These are phyloP conservation scores for Acarospora socialis DNA, from an alignment of 2,329 filamentous ascomycete genomes.

Conservation along the genomic window DNA sequence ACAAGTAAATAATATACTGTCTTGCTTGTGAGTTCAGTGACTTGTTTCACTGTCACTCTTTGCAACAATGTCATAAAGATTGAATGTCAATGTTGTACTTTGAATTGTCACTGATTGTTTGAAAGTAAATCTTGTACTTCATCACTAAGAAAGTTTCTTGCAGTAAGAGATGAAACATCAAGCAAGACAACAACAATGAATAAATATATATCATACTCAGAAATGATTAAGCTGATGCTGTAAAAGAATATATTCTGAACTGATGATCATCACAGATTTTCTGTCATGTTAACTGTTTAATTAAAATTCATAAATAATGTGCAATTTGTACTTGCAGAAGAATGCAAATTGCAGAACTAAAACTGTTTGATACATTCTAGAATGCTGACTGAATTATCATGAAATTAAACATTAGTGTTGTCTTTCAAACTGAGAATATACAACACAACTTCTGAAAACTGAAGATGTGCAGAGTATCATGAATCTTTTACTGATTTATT, in stretches of 20 bases:
- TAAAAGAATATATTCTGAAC: not conserved
- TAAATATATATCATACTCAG: too few relatives aligned
- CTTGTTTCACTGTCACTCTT: conserved; percentile 14
- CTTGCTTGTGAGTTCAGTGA: conserved; percentile 13
- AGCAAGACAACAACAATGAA: too few relatives aligned
- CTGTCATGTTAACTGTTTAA: conserved; percentile 1
- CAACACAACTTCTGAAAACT: too few relatives aligned
- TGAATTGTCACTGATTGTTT: conserved; percentile 23
- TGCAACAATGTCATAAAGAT: conserved; percentile 20
- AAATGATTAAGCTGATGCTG: too few relatives aligned
- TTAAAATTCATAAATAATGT: conserved; percentile 14
- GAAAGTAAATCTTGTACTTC: conserved; percentile 14
- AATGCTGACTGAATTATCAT: conserved; percentile 15
- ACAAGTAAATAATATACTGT: too few relatives aligned
- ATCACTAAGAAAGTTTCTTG: too few relatives aligned
- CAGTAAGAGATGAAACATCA: too few relatives aligned
- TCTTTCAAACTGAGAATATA: too few relatives aligned
- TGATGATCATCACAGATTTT: conserved; percentile 2
- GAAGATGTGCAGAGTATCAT: too few relatives aligned
- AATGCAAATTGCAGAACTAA: conserved; percentile 21
- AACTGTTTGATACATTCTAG: conserved; percentile 23
- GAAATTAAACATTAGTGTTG: conserved; percentile 8
- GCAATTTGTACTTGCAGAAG: conserved; percentile 11
- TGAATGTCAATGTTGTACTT: conserved; percentile 21
- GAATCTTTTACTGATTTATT: too few relatives aligned